A percentile compares a stretch with the other conserved stretches of the same genome.
Evolutionary conservation across 805 yeast genomes (phyloP).

Genomic region (Priceomyces castillae): DNA sequence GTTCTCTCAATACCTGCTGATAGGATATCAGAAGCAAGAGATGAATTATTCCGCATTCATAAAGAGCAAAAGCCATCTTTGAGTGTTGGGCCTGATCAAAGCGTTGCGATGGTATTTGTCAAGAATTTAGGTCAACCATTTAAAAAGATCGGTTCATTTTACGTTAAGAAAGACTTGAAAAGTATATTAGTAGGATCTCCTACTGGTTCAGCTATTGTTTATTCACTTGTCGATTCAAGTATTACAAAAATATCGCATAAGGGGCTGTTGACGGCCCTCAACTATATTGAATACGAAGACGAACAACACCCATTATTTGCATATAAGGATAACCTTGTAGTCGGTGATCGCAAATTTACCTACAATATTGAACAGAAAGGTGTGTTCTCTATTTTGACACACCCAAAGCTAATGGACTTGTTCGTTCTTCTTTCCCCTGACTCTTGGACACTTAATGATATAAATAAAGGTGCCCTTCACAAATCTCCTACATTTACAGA

Average conservation of each 20-base stretch:
- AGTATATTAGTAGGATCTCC: slow-evolving; percentile 12
- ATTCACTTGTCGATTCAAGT: slow-evolving; percentile 7
- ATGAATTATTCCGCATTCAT: slow-evolving; percentile 33
- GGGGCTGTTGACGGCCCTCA: slow-evolving; percentile 14
- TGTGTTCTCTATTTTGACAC: slow-evolving; percentile 24
- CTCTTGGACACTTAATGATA: slow-evolving; percentile 18
- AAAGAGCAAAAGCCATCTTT: slow-evolving; percentile 29
- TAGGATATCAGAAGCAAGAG: slow-evolving; percentile 27
- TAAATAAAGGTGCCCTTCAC: slow-evolving; percentile 8
- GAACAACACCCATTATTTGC: slow-evolving; percentile 18
- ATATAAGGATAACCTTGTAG: slow-evolving; percentile 15
- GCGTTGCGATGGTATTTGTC: slow-evolving; percentile 10
- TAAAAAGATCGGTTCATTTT: slow-evolving; percentile 9
- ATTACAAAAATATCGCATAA: slow-evolving; percentile 13
- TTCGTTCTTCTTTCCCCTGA: slow-evolving; percentile 25
- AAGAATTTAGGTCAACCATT: slow-evolving; percentile 11
- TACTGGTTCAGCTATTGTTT: slow-evolving; percentile 12
- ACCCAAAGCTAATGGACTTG: slow-evolving; percentile 31
- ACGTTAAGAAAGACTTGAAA: slow-evolving; percentile 4
- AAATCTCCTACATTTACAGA: slow-evolving; percentile 9
- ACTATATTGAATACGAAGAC: slow-evolving; percentile 9
- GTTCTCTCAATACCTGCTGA: slow-evolving; percentile 17
- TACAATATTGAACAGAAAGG: slow-evolving; percentile 7
- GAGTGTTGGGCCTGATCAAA: slow-evolving; percentile 15
- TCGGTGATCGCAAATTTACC: slow-evolving; percentile 9